phyloP scores from a whole-genome alignment of 2,329 filamentous ascomycete genomes.

The Sporothrix phasma region DNA sequence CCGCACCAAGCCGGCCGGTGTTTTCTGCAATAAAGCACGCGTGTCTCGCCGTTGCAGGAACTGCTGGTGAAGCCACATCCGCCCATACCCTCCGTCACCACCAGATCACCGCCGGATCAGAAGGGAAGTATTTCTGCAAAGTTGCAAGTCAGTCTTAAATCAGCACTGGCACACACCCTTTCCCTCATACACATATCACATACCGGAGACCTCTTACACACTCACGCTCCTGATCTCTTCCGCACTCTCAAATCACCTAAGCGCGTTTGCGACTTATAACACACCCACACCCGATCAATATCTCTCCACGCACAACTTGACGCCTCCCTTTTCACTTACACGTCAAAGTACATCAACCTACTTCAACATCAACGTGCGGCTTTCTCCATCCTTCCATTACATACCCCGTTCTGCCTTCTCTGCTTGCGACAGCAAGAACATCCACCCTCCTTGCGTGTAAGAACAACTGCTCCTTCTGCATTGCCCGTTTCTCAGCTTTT shows the following conservation, averaged over 20 bases:
- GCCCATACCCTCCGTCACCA: background rate
- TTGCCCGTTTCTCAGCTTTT: background rate
- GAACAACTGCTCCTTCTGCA: background rate
- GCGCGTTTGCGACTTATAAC: constrained; percentile 3
- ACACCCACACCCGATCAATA: constrained; percentile 5
- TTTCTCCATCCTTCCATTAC: background rate
- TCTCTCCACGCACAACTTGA: constrained; percentile 15
- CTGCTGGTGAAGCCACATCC: constrained; percentile 35
- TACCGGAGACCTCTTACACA: background rate
- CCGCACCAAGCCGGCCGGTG: constrained; percentile 33
- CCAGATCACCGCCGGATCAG: background rate
- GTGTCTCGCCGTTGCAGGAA: constrained; percentile 40
- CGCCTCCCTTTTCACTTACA: constrained; percentile 8
- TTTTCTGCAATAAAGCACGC: constrained; percentile 54
- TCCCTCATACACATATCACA: constrained; percentile 16
- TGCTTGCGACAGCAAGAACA: background rate
- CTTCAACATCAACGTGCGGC: background rate
- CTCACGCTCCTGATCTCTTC: constrained; percentile 7
- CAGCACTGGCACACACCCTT: constrained; percentile 17
- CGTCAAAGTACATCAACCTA: constrained; percentile 17
- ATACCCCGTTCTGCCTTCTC: background rate
- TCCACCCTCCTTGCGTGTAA: background rate
- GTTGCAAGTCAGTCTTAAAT: constrained; percentile 22
- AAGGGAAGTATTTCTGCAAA: background rate
- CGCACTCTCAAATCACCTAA: background rate